Base-by-base conservation (phyloP, 805 yeast genomes). In the Candida tibetensis region DNA sequence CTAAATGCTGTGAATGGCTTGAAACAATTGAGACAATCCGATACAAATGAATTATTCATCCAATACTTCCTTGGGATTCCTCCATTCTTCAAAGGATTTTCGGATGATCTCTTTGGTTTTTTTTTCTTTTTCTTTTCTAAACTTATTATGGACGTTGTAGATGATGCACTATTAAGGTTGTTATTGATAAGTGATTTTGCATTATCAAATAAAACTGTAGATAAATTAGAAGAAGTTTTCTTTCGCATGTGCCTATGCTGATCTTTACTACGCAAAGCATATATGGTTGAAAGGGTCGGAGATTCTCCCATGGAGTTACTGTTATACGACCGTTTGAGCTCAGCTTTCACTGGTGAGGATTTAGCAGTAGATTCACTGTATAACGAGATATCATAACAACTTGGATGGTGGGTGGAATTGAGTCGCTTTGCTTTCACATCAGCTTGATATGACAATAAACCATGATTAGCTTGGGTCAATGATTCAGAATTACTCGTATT, bases 21-120 rank as follows among this genome's bases (percentile, higher is more conserved):
- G 39, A 84, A 86, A 59, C 98, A 91, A 12, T 82, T 73, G 41
- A 88, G 79, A 53, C 99, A 91, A 45, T 88, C 93, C 6, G 82
- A 76, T 0, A 95, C 95, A 42, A 88, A 85, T 29, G 91, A 85
- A 64, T 91, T 97, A 52, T 90, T 88, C 87, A 91, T 82, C 99
- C 99, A 91, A 57, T 88, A 91, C 54, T 88, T 91, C 42, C 77
- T 76, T 2, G 84, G 80, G 3, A 82, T 70, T 1, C 83, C 80
- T 28, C 75, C 75, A 29, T 54, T 60, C 42, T 69, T 69, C 39
- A 69, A 57, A 1, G 75, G 75, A 36, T 69, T 69, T 32, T 67
- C 65, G 2, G 67, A 62, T 5, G 58, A 44, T 22, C 53, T 48
- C 30, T 55, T 57, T 2, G 61, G 62, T 36, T 53, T 57, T 43